Evolutionary conservation across 2,329 filamentous ascomycete genomes (phyloP), one percentile per base, ranked within the genome.

Genomic region (Xylaria sp.): DNA sequence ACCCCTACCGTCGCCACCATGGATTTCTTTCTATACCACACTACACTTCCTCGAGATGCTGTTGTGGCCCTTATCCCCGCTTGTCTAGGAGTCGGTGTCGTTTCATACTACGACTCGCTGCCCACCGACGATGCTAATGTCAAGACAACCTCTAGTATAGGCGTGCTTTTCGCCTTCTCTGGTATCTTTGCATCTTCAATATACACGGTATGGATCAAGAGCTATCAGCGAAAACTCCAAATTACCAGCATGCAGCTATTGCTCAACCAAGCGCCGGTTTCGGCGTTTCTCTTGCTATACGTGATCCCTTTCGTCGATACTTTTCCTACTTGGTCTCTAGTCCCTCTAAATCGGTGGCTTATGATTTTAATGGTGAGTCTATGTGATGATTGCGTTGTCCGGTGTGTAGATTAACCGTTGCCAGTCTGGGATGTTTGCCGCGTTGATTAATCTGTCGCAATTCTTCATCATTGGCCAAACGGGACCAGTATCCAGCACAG

Each of bases 221-320:
- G 84, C 74, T 91, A 89, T 75, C 88, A 91, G 76, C 85, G 87
- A 69, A 90, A 87, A 78, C 83, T 91, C 25, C 83, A 89, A 68
- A 88, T 91, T 80, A 86, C 85, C 71, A 91, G 88, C 78, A 89
- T 90, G 85, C 90, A 92, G 80, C 80, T 92, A 36, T 83, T 92
- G 12, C 87, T 88, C 79, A 91, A 90, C 78, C 89, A 91, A 78
- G 87, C 89, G 1, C 89, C 89, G 1, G 80, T 90, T 2, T 87
- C 88, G 25, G 85, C 86, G 1, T 83, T 90, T 67, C 77, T 91
- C 70, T 83, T 92, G 60, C 83, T 91, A 32, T 91, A 90, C 72
- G 84, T 86, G 41, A 90, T 91, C 68, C 89, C 89, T 0, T 90
- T 91, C 73, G 81, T 88, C 23, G 90, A 92, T 72, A 86, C 83